Base-by-base conservation (phyloP, 23 red algal genomes). In the Gracilaria domingensis region DNA sequence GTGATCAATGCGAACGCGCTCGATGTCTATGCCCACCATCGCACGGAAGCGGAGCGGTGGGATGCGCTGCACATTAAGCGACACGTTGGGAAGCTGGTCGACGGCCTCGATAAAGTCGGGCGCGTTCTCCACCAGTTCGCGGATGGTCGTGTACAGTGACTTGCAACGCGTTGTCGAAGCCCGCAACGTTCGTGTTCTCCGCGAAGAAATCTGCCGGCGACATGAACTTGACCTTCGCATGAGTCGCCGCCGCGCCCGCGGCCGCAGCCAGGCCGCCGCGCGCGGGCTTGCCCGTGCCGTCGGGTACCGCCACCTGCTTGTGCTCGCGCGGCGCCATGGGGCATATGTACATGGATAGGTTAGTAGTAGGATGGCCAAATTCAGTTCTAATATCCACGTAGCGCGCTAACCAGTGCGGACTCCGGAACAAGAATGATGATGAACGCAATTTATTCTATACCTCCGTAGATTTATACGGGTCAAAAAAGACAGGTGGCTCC, bases 131-230 rank as follows among this genome's bases (percentile, higher is more conserved):
- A 98, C 91, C 5, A 98, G 87, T 66, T 98, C 95, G 33, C 95
- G 88, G 58, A 98, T 80, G 16, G 95, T 98, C 9, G 95, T 98
- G 79, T 98, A 98, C 24, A 98, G 91, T 5, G 91, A 94, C 47
- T 93, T 89, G 59, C 95, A n/a, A 91, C 58, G 91, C 77, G 82
- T 98, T 98, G 75, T 98, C 95, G 74, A 98, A 98, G 47, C 95
- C 95, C 32, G 95, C 95, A 80, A 98, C 94, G 81, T 98, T 98
- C 79, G 94, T 98, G 92, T 98, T 98, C 51, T 98, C 95, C 16
- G 95, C 95, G 74, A 98, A 98, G 67, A 98, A 98, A 69, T 98
- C 91, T 16, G 91, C 95, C 4, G 95, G 95, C 37, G 95, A 94
- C 81, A 86, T 90, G 72, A 96, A 91, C 65, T 88, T 91, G 32